Evolutionary conservation across 2,329 filamentous ascomycete genomes (phyloP), one percentile per base, ranked within the genome.

Genomic region (Davidsoniella neocaledoniae): DNA sequence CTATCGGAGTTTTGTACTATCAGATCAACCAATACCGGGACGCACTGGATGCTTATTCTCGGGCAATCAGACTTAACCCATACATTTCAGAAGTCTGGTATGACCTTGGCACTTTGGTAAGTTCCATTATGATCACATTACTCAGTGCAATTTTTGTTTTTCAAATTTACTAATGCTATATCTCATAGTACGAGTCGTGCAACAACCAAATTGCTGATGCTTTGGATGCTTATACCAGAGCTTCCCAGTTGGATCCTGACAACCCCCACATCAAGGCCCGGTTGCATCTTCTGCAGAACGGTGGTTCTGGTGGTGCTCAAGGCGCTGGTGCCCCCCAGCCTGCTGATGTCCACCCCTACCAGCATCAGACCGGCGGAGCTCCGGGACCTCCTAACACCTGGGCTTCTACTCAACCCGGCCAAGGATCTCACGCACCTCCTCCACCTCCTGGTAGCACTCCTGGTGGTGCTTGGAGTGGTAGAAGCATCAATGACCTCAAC

Each of bases 51-150:
- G 91, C 91, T 38, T 98, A 96, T 66, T 95, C 88, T 54, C 84
- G 91, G 54, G 91, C 91, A 43, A 98, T 96, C 59, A 83, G 91
- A 50, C 68, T 98, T 58, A 98, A 96, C 63, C 91, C 91, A 4
- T 95, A 94, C 70, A 96, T 98, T 56, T 95, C 88, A 2, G 91
- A 98, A 65, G 91, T 98, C 47, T 98, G 91, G 91, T 98, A 96
- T 65, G 91, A 98, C 64, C 71, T 98, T 38, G 91, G 91, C 55
- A 98, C 91, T 58, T 62, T 98, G 71, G 86, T 93, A 76, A 71
- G 83, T 75, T 54, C 59, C 54, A 58, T 45, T 50, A 23, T 52
- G 36, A 46, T n/a, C 38, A 16, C 4, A 37, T 16, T 44, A 42
- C 33, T 17, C 12, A 26, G 4, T 5, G 4, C 5, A 23, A 38